Percentiles rank a stretch among this genome's conserved stretches.
phyloP scores from a whole-genome alignment of 805 yeast species.

The Candida hungchunana region DNA sequence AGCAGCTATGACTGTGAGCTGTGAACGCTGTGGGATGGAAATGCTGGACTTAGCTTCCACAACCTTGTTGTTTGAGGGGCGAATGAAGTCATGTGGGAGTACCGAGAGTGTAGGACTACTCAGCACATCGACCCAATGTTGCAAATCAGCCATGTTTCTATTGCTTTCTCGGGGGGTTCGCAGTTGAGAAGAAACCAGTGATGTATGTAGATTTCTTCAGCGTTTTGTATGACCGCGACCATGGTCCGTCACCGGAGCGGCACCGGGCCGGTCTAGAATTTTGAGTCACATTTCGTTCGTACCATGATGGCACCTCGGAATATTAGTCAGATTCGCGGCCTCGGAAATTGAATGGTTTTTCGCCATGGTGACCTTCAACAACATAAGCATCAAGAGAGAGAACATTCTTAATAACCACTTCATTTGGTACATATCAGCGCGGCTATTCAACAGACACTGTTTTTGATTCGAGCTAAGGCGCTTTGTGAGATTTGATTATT shows the following conservation, averaged over 20 bases:
- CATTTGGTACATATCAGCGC: no score
- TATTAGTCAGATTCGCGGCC: no score
- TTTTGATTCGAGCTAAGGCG: no score
- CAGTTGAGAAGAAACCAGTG: not conserved
- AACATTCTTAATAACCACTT: no score
- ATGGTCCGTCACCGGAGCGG: not conserved
- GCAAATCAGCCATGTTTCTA: conserved; percentile 25
- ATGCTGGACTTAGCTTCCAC: conserved; percentile 55
- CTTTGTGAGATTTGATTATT: no score
- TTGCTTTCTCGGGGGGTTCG: not conserved
- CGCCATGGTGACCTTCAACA: no score
- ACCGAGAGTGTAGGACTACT: conserved; percentile 83
- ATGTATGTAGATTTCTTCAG: not conserved
- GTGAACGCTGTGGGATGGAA: conserved; percentile 27
- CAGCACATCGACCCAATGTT: conserved; percentile 62
- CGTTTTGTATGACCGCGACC: not conserved
- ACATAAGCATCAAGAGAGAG: no score
- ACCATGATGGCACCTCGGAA: not conserved
- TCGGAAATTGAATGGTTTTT: no score
- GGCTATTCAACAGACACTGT: no score
- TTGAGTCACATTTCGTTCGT: not conserved
- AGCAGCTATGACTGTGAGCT: conserved; percentile 20
- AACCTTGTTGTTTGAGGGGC: conserved; percentile 64
- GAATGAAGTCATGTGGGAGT: conserved; percentile 81
- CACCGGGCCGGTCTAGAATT: conserved; percentile 2